Evolutionary conservation across 352 stramenopile genomes (phyloP).

Genomic region (Pythium oligandrum): DNA sequence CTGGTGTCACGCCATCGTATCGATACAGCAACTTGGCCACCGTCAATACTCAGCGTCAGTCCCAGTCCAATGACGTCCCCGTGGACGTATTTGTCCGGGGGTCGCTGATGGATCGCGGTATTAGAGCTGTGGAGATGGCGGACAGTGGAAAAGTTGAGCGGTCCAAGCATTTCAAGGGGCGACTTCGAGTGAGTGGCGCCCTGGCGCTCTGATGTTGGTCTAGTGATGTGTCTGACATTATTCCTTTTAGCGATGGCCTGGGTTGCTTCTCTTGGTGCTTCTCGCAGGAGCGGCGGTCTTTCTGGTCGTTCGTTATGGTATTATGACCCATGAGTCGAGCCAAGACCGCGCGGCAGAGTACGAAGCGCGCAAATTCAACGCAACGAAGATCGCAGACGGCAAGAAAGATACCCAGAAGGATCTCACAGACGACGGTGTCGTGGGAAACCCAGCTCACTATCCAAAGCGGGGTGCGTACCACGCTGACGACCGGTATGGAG

Average conservation of each 20-base stretch:
- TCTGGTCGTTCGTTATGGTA: constrained; percentile 6
- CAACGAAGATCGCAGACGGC: constrained; percentile 38
- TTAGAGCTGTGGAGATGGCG: constrained; percentile 1
- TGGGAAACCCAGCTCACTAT: too few relatives aligned
- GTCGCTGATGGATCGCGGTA: background rate
- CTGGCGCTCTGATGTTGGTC: background rate
- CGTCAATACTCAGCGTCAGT: too few relatives aligned
- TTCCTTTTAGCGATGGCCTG: constrained; percentile 18
- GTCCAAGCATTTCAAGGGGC: background rate
- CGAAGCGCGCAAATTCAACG: constrained; percentile 18
- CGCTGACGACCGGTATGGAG: too few relatives aligned
- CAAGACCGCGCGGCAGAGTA: constrained; percentile 19
- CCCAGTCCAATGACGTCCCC: too few relatives aligned
- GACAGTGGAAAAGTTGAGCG: background rate
- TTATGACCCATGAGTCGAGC: background rate
- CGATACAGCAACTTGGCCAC: too few relatives aligned
- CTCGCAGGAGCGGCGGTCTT: constrained; percentile 11
- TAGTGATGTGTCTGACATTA: background rate
- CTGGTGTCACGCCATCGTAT: too few relatives aligned
- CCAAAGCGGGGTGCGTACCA: too few relatives aligned
- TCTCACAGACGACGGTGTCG: too few relatives aligned
- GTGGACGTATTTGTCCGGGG: background rate
- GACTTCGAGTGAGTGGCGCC: background rate
- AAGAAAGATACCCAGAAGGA: too few relatives aligned
- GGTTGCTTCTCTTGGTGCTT: constrained; percentile 13